Percentiles rank a stretch among this genome's conserved stretches.
Evolutionary conservation across 1,139 yeast genomes (phyloP).

Genomic region (Kodamaea arcana): DNA sequence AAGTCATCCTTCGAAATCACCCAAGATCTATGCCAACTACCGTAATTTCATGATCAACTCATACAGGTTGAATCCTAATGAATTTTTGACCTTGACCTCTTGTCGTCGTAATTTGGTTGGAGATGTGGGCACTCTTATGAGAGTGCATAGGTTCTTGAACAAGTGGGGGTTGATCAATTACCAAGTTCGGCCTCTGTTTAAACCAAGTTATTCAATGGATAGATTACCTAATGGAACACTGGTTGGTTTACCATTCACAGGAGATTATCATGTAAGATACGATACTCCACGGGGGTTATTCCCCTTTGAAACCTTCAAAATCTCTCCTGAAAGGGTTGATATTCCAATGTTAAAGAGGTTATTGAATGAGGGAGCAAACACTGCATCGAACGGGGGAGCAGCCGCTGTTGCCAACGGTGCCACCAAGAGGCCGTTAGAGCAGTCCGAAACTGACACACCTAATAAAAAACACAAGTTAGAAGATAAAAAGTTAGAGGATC

Average conservation of each 20-base stretch:
- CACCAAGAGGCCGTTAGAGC: conserved; percentile 8
- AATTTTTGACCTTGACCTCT: conserved; percentile 88
- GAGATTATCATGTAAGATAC: conserved; percentile 62
- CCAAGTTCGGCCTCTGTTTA: conserved; percentile 71
- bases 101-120: conserved; percentile 93
- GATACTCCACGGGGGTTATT: conserved; percentile 95
- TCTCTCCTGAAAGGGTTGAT: conserved; percentile 53
- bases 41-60: conserved; percentile 93
- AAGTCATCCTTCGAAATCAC: conserved; percentile 77
- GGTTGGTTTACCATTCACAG: conserved; percentile 58
- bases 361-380: conserved; percentile 19
- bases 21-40: conserved; percentile 79
- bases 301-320: conserved; percentile 80
- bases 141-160: conserved; percentile 83
- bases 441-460: conserved; percentile 8
- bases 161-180: conserved; percentile 97
- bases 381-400: background rate
- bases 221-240: conserved; percentile 47
- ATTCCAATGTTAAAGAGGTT: conserved; percentile 53
- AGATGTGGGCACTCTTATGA: conserved; percentile 89
- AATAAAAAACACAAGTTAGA: background rate
- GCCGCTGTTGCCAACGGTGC: conserved; percentile 1
- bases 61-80: conserved; percentile 88
- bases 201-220: conserved; percentile 62
- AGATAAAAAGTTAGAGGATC: background rate